phyloP scores from a whole-genome alignment of 345 rosid genomes.

The Euclidium syriacum region DNA sequence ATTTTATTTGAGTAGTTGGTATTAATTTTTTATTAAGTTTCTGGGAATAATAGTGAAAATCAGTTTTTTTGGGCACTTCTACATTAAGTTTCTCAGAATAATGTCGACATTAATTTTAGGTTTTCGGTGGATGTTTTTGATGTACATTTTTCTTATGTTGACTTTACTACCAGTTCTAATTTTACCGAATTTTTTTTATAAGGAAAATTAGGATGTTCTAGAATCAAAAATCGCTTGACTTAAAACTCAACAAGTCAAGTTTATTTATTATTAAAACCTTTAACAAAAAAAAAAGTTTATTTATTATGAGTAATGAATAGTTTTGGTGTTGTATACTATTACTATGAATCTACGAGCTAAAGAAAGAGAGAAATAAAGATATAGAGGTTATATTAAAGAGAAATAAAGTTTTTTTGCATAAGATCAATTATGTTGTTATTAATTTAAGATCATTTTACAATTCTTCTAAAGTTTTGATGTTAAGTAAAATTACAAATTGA shows the following conservation, averaged over 20 bases:
- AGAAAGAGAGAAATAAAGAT: no score
- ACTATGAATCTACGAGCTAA: no score
- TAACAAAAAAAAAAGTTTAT: no score
- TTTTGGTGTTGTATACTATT: no score
- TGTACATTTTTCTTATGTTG: background rate
- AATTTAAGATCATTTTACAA: no score
- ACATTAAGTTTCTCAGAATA: background rate
- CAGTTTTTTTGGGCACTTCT: background rate
- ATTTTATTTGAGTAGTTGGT: slow-evolving; percentile 12
- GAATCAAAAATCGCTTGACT: background rate
- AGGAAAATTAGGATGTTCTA: background rate
- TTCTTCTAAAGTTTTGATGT: no score
- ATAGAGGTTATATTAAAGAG: no score
- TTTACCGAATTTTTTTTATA: background rate
- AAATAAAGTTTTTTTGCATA: no score
- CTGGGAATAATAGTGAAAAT: background rate
- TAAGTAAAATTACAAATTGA: no score
- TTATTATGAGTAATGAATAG: no score
- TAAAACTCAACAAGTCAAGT: background rate
- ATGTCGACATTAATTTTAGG: background rate
- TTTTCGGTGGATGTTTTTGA: background rate
- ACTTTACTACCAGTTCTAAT: background rate
- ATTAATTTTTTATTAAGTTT: slow-evolving; percentile 14
- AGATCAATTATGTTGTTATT: no score
- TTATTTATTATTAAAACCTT: no score